Percentiles rank a stretch among this genome's conserved stretches.
Conservation (phyloP, 306 rosid genomes). For the Trifolium repens region DNA sequence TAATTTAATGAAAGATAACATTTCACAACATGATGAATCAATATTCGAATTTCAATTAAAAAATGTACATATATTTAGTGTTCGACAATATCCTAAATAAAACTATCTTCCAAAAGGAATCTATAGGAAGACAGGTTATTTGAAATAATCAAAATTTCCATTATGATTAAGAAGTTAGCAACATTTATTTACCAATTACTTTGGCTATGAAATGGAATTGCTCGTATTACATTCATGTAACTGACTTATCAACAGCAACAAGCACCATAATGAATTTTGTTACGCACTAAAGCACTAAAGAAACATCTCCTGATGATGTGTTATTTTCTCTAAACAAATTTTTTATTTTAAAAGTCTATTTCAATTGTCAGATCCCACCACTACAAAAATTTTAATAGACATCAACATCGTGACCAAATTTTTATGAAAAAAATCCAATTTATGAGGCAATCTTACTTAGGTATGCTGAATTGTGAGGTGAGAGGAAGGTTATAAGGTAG, state of each 20-base stretch:
- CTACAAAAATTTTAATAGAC: conserved; percentile 36
- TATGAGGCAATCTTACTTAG: conserved; percentile 31
- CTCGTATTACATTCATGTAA: conserved; percentile 68
- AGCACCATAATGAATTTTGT: conserved; percentile 51
- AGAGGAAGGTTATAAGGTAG: conserved; percentile 39
- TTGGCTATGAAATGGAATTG: conserved; percentile 69
- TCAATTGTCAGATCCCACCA: conserved; percentile 84
- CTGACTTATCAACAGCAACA: conserved; percentile 71
- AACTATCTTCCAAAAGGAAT: neutral
- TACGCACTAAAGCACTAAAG: conserved; percentile 54
- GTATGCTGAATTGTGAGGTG: conserved; percentile 18
- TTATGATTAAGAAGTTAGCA: conserved; percentile 21
- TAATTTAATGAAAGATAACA: too few relatives aligned
- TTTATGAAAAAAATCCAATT: conserved; percentile 37
- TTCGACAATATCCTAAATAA: too few relatives aligned
- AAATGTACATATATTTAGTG: too few relatives aligned
- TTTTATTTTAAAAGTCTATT: conserved; percentile 36
- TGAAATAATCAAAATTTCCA: conserved; percentile 38
- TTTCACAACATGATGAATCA: too few relatives aligned
- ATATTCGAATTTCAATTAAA: too few relatives aligned
- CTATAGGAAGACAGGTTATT: neutral
- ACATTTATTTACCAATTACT: neutral
- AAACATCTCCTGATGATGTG: conserved; percentile 35
- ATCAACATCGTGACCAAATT: conserved; percentile 52
- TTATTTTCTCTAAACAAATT: conserved; percentile 33